A percentile compares a stretch with the other conserved stretches of the same genome.
phyloP scores from a whole-genome alignment of 805 yeast species.

The Saturnispora bothae region DNA sequence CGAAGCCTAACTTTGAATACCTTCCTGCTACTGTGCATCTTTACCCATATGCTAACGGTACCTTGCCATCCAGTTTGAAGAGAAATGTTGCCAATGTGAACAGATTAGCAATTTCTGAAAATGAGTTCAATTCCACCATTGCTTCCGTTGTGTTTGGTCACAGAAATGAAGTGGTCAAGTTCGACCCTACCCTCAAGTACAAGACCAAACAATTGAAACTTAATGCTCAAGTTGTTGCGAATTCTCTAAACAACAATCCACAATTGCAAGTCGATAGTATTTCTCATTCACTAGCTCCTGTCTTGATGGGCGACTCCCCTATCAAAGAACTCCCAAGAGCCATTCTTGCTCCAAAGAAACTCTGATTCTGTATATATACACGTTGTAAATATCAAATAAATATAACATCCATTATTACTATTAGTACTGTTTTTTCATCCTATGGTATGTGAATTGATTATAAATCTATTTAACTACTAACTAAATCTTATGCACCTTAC shows the following conservation, averaged over 20 bases:
- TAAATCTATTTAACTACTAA: neutral
- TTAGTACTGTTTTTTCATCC: too few relatives aligned
- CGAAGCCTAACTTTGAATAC: conserved; percentile 10
- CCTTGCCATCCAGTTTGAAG: conserved; percentile 14
- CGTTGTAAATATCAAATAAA: too few relatives aligned
- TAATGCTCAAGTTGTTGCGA: conserved; percentile 24
- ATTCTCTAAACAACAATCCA: conserved; percentile 23
- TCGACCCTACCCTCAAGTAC: conserved; percentile 15
- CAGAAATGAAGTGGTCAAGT: conserved; percentile 17
- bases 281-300: conserved; percentile 15
- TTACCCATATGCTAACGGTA: conserved; percentile 22
- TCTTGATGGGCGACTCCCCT: conserved; percentile 15
- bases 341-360: conserved; percentile 11
- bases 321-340: conserved; percentile 18
- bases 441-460: too few relatives aligned
- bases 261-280: conserved; percentile 23
- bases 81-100: conserved; percentile 12
- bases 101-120: conserved; percentile 13
- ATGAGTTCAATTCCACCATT: conserved; percentile 15
- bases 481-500: conserved; percentile 52
- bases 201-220: conserved; percentile 19
- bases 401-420: too few relatives aligned
- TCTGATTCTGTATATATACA: conserved; percentile 2
- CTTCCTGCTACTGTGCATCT: conserved; percentile 14
- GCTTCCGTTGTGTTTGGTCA: conserved; percentile 21